These are phyloP conservation scores for Picochlorum costavermella DNA, from an alignment of 139 green algal species.

Conservation along the genomic window DNA sequence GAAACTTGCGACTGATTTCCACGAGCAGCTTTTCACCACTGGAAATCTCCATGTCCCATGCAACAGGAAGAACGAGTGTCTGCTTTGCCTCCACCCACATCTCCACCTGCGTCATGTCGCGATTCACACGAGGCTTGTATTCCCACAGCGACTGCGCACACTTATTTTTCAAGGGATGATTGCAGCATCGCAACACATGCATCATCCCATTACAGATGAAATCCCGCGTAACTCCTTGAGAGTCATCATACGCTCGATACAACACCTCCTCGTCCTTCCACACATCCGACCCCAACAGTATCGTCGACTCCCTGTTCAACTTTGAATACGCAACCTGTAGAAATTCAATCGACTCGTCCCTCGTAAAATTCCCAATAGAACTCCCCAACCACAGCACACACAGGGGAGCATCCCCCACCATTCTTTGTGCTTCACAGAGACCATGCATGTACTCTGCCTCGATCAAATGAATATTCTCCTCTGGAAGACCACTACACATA, in stretches of 20 bases:
- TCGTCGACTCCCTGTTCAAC: constrained; percentile 12
- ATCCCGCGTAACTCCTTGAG: constrained; percentile 40
- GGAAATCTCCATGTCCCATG: constrained; percentile 9
- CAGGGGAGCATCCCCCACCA: constrained; percentile 26
- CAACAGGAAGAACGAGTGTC: constrained; percentile 5
- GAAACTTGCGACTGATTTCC: constrained; percentile 60
- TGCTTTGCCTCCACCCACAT: constrained; percentile 29
- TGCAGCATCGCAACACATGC: constrained; percentile 27
- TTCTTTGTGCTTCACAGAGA: neutral
- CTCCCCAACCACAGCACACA: constrained; percentile 56
- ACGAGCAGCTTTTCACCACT: constrained; percentile 43
- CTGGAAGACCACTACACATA: neutral
- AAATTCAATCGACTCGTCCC: constrained; percentile 30
- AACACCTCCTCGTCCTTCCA: constrained; percentile 47
- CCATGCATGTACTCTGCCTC: constrained; percentile 25
- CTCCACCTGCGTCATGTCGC: constrained; percentile 27
- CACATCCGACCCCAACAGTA: constrained; percentile 41
- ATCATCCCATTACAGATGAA: constrained; percentile 59
- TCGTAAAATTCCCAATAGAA: constrained; percentile 50
- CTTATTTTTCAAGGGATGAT: constrained; percentile 6
- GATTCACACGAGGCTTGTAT: constrained; percentile 32
- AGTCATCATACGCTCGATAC: constrained; percentile 44
- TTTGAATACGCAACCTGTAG: constrained; percentile 17
- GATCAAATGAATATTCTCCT: constrained; percentile 11
- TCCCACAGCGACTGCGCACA: neutral